Percentiles rank a stretch among this genome's conserved stretches.
phyloP scores from a whole-genome alignment of 1,284 basidiomycete genomes.

The Microbotryum violaceum region DNA sequence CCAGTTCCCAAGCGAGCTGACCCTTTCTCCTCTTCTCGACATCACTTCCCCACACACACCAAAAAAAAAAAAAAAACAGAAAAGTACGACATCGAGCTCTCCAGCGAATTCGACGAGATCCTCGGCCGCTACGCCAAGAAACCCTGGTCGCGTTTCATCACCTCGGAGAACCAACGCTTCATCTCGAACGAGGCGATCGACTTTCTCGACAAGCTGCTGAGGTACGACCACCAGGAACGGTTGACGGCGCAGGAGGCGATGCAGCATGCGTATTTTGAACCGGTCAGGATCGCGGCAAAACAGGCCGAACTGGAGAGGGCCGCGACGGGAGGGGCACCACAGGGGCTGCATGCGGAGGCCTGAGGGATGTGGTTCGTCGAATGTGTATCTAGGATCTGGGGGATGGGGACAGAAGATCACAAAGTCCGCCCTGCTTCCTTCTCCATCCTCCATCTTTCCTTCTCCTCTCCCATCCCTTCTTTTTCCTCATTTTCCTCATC shows the following conservation, averaged over 20 bases:
- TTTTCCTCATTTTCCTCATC: too few species aligned
- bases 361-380: too few species aligned
- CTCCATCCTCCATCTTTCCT: too few species aligned
- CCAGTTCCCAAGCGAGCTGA: too few species aligned
- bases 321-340: too few species aligned
- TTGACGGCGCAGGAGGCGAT: conserved; percentile 88
- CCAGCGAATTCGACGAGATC: conserved; percentile 82
- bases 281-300: conserved; percentile 17
- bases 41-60: conserved; percentile 41
- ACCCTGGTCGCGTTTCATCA: conserved; percentile 88
- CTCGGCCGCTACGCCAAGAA: conserved; percentile 84
- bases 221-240: conserved; percentile 95
- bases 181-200: conserved; percentile 91
- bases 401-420: too few species aligned
- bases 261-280: conserved; percentile 72
- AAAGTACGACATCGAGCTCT: conserved; percentile 80
- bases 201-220: conserved; percentile 88
- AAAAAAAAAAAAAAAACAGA: conserved; percentile 53
- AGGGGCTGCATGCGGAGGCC: too few species aligned
- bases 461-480: too few species aligned
- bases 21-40: not conserved
- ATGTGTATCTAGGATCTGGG: too few species aligned
- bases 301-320: too few species aligned
- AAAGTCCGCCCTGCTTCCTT: too few species aligned
- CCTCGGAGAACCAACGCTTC: conserved; percentile 84